Percentiles rank a stretch among this genome's conserved stretches.
These are phyloP conservation scores for Citropsis articulata DNA, from an alignment of 345 rosid species.

Conservation along the genomic window DNA sequence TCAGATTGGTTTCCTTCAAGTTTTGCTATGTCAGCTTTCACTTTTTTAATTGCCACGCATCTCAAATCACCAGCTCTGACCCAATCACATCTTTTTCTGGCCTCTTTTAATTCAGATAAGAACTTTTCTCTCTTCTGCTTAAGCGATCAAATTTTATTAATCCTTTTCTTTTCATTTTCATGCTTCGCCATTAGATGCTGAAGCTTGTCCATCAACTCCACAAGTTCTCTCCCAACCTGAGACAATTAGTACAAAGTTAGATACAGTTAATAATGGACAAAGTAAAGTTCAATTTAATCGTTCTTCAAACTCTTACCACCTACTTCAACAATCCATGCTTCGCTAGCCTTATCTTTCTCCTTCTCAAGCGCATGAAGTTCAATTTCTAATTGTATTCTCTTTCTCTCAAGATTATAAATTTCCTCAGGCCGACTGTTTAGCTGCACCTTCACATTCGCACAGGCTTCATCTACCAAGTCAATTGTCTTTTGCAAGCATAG, in stretches of 20 bases:
- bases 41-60: conserved; percentile 78
- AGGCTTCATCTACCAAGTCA: conserved; percentile 94
- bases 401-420: conserved; percentile 87
- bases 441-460: conserved; percentile 93
- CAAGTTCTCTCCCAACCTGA: conserved; percentile 82
- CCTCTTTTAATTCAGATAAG: conserved; percentile 66
- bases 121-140: conserved; percentile 85
- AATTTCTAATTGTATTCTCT: conserved; percentile 78
- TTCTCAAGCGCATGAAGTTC: conserved; percentile 89
- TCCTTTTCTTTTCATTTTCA: conserved; percentile 79
- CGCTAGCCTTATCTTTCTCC: conserved; percentile 91
- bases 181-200: conserved; percentile 87
- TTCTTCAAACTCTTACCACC: conserved; percentile 6
- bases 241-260: background rate
- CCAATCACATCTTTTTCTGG: conserved; percentile 75
- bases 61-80: conserved; percentile 85
- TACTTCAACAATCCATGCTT: conserved; percentile 80
- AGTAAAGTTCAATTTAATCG: background rate
- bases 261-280: background rate
- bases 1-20: conserved; percentile 54
- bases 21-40: conserved; percentile 62
- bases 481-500: conserved; percentile 95
- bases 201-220: conserved; percentile 83
- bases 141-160: conserved; percentile 74
- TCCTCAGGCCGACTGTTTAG: conserved; percentile 94